Conservation (phyloP, 768 basidiomycete species). For the Phlegmacium glaucopus region DNA sequence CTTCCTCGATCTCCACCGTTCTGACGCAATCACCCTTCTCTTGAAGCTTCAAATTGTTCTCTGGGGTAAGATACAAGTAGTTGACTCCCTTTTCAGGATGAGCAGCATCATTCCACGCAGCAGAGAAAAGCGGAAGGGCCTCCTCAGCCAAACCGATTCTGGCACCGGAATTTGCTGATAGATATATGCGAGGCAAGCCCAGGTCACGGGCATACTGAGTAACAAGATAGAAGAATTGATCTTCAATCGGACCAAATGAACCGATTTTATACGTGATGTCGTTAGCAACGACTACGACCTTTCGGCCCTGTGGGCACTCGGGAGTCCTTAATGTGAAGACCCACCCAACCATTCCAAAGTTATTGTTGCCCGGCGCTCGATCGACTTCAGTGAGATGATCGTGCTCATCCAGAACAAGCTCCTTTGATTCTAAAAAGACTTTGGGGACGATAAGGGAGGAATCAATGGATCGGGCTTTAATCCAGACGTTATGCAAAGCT, state of each 20-base stretch:
- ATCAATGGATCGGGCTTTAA: slow-evolving; percentile 60
- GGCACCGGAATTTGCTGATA: slow-evolving; percentile 98
- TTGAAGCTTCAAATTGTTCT: slow-evolving; percentile 85
- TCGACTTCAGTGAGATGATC: slow-evolving; percentile 89
- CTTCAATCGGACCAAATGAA: slow-evolving; percentile 94
- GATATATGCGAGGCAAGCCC: slow-evolving; percentile 93
- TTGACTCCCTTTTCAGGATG: slow-evolving; percentile 93
- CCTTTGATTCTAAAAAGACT: slow-evolving; percentile 75
- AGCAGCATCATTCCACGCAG: slow-evolving; percentile 80
- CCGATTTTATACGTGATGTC: slow-evolving; percentile 99
- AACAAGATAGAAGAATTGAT: slow-evolving; percentile 94
- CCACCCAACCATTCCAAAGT: slow-evolving; percentile 98
- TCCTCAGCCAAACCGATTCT: slow-evolving; percentile 96
- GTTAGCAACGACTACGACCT: slow-evolving; percentile 88
- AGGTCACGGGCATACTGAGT: slow-evolving; percentile 88
- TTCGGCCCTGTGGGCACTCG: slow-evolving; percentile 87
- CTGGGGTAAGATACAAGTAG: slow-evolving; percentile 94
- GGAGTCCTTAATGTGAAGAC: slow-evolving; percentile 90
- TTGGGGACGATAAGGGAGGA: slow-evolving; percentile 73
- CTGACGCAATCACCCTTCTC: slow-evolving; percentile 82
- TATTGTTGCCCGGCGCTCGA: slow-evolving; percentile 90
- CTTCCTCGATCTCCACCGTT: slow-evolving; percentile 79
- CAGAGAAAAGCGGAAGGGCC: slow-evolving; percentile 80
- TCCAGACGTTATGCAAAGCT: slow-evolving; percentile 92
- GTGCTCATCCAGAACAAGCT: slow-evolving; percentile 92